phyloP scores from a whole-genome alignment of 352 stramenopile species.

The Phytophthora cryptogea region DNA sequence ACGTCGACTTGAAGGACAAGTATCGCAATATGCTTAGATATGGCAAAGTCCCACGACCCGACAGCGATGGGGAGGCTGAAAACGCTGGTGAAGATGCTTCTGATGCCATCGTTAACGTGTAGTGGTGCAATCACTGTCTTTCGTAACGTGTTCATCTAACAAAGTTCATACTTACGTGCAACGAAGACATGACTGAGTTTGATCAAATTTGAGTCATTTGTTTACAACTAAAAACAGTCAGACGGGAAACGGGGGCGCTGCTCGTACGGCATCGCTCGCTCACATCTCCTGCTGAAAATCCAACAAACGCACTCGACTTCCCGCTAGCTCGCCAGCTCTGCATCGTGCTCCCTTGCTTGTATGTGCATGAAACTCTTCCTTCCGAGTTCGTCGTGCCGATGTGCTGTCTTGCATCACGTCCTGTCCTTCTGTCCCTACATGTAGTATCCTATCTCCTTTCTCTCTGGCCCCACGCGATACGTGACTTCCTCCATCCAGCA shows the following conservation, averaged over 20 bases:
- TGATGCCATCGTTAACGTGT: neutral
- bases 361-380: conserved; percentile 29
- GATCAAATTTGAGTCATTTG: conserved; percentile 44
- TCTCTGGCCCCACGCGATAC: conserved; percentile 9
- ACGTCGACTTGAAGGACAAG: conserved; percentile 87
- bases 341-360: conserved; percentile 20
- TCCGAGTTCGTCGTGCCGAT: conserved; percentile 23
- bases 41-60: conserved; percentile 33
- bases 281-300: conserved; percentile 24
- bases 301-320: conserved; percentile 41
- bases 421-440: conserved; percentile 24
- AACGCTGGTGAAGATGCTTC: conserved; percentile 7
- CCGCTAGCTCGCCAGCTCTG: conserved; percentile 7
- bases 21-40: conserved; percentile 74
- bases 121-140: neutral
- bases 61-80: conserved; percentile 2
- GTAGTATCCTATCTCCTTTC: conserved; percentile 17
- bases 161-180: no score
- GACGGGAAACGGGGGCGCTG: conserved; percentile 5
- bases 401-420: conserved; percentile 12
- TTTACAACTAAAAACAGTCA: conserved; percentile 46
- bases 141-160: neutral
- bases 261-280: neutral
- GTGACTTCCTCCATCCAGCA: conserved; percentile 29
- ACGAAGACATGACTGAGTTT: neutral